phyloP scores from a whole-genome alignment of 164 flowering plant species.

The Tetrastigma voinierianum region DNA sequence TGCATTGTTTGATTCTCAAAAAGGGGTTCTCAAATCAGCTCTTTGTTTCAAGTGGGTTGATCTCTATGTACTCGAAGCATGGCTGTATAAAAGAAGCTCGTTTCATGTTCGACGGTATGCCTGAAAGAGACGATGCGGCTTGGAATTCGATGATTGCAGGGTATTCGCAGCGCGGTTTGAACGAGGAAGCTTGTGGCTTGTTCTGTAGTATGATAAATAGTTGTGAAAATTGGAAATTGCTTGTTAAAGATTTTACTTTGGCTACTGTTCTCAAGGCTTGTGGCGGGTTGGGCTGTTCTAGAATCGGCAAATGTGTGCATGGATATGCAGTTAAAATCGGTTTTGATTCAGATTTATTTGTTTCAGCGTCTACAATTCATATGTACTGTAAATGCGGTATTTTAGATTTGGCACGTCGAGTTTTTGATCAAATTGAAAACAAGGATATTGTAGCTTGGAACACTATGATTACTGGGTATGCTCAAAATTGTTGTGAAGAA shows the following conservation, averaged over 20 bases:
- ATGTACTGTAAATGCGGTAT: slow-evolving; percentile 25
- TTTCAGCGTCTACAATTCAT: slow-evolving; percentile 15
- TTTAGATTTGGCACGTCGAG: slow-evolving; percentile 12
- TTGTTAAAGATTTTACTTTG: slow-evolving; percentile 19
- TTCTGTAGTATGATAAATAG: slow-evolving; percentile 16
- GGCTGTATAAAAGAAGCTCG: slow-evolving; percentile 16
- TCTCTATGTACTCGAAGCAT: slow-evolving; percentile 18
- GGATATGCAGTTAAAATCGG: slow-evolving; percentile 18
- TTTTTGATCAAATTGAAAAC: slow-evolving; percentile 22
- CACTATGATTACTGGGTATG: slow-evolving; percentile 26
- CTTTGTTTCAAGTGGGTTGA: slow-evolving; percentile 26
- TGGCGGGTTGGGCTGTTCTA: slow-evolving; percentile 16
- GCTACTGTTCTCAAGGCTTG: slow-evolving; percentile 29
- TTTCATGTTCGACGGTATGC: slow-evolving; percentile 23
- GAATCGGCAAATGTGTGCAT: slow-evolving; percentile 23
- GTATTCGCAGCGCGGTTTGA: slow-evolving; percentile 17
- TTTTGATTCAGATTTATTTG: slow-evolving; percentile 23
- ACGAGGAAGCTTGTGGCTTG: slow-evolving; percentile 16
- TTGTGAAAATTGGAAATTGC: slow-evolving; percentile 9
- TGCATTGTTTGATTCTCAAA: slow-evolving; percentile 25
- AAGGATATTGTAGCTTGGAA: slow-evolving; percentile 32
- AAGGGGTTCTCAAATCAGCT: slow-evolving; percentile 20
- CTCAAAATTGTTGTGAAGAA: slow-evolving; percentile 20
- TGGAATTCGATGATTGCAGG: slow-evolving; percentile 31
- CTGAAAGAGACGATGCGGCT: slow-evolving; percentile 14